Base-by-base conservation (phyloP, 257 asterid genomes). In the Linderniella brevidens region DNA sequence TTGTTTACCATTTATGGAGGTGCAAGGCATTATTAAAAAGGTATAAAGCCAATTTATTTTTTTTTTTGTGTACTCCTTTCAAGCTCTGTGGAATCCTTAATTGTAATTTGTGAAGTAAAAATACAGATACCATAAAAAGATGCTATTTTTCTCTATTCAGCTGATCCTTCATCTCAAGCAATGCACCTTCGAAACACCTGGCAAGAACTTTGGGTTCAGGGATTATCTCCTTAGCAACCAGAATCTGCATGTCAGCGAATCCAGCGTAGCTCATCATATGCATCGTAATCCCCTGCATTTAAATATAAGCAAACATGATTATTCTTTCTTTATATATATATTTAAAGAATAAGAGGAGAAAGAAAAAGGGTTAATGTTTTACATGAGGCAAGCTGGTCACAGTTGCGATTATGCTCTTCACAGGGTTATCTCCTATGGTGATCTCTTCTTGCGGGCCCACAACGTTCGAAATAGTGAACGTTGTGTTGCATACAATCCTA, bases 211-310 rank as follows among this genome's bases (percentile, higher is more conserved):
- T 64, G 0, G 92, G 86, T 50, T 78, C 86, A 0, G 90, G 80
- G 29, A 84, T 75, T n/a, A 76, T 60, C 16, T 88, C 92, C 57
- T 84, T 88, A 8, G 95, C 95, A 4, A 67, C 97, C 48, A 74
- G 65, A 19, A 88, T 74, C 55, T 84, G 92, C 75, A 88, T 43
- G 11, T 80, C 90, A 0, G 90, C 92, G 35, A 55, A 43, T 17
- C 82, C 92, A 20, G 75, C 86, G 14, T 83, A 84, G 49, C 95
- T 88, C 70, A 84, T 53, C 97, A 87, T 78, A 41, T 87, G 93
- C 92, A 87, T 68, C 38, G 77, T 83, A 41, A 83, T 60, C 6
- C 92, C 92, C 95, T 87, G 71, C 71, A 49, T 16, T 0, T 19
- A 18, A 49, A 11, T 40, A 47, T 44, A 19, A 8, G 1, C 4